These are phyloP conservation scores for Ceratocystis huliohia DNA, from an alignment of 2,329 filamentous ascomycete species.

Conservation along the genomic window DNA sequence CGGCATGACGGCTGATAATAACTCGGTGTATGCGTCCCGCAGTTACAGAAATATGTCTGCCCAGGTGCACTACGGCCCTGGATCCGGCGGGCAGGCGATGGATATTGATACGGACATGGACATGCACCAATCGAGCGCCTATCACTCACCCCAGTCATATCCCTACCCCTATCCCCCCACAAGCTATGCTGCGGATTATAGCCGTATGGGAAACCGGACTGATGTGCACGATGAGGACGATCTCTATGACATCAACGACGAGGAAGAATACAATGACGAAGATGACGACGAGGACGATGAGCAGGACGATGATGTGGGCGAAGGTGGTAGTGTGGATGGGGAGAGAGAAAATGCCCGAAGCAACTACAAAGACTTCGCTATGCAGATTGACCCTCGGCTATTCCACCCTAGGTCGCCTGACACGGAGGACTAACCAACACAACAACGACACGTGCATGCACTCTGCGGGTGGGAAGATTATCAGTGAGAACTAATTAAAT, in stretches of 20 bases:
- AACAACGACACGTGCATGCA: too few relatives aligned
- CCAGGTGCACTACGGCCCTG: not conserved
- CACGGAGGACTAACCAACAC: not conserved
- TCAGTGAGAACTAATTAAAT: not conserved
- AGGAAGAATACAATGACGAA: slow-evolving; percentile 26
- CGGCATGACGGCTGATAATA: slow-evolving; percentile 12
- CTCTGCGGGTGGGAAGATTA: not conserved
- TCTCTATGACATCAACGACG: slow-evolving; percentile 23
- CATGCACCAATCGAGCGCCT: not conserved
- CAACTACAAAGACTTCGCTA: slow-evolving; percentile 23
- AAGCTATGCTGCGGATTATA: not conserved
- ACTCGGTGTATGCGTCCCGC: not conserved
- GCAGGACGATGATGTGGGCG: slow-evolving; percentile 22
- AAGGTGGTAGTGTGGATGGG: slow-evolving; percentile 21
- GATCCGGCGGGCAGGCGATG: not conserved
- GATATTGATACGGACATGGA: slow-evolving; percentile 1
- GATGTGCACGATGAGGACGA: slow-evolving; percentile 3
- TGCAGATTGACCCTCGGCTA: slow-evolving; percentile 15
- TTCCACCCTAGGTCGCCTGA: slow-evolving; percentile 13
- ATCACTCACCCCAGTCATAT: not conserved
- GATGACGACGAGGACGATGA: slow-evolving; percentile 25
- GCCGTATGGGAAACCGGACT: too few relatives aligned
- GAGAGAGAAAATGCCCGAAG: slow-evolving; percentile 24
- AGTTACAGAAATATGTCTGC: not conserved
- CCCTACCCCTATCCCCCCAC: not conserved